A percentile compares a stretch with the other conserved stretches of the same genome.
These are phyloP conservation scores for Trapa bicornis DNA, from an alignment of 345 rosid genomes.

Conservation along the genomic window DNA sequence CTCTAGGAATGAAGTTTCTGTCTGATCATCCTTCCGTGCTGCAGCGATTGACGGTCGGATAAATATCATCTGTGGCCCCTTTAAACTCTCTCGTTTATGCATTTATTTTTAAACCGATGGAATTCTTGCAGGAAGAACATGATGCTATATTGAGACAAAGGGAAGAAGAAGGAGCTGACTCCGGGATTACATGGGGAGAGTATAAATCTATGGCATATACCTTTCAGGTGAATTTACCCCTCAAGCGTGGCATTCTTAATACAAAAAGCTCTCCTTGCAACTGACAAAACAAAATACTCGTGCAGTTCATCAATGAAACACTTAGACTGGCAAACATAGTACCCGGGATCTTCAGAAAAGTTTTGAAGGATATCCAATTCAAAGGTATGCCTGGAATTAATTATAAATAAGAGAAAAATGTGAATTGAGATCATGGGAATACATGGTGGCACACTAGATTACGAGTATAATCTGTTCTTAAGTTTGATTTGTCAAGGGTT, in stretches of 20 bases:
- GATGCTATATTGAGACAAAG: conserved; percentile 50
- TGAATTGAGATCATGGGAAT: too few species aligned
- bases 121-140: conserved; percentile 69
- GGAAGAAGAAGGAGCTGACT: conserved; percentile 26
- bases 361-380: conserved; percentile 50
- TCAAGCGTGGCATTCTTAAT: neutral
- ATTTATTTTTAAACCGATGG: neutral
- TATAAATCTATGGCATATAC: conserved; percentile 95
- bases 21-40: conserved; percentile 54
- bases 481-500: neutral
- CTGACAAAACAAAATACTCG: neutral
- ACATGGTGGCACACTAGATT: too few species aligned
- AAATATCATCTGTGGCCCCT: neutral
- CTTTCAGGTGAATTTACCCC: conserved; percentile 42
- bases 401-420: neutral
- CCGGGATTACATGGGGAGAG: conserved; percentile 84
- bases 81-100: neutral
- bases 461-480: too few species aligned
- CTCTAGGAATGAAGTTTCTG: conserved; percentile 68
- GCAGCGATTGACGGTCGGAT: conserved; percentile 52
- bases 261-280: neutral
- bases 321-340: conserved; percentile 86
- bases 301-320: conserved; percentile 79
- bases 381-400: conserved; percentile 34
- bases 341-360: conserved; percentile 88